Percentiles rank a stretch among this genome's conserved stretches.
phyloP scores from a whole-genome alignment of 2,329 filamentous ascomycete genomes.

The Fonsecaea monophora region DNA sequence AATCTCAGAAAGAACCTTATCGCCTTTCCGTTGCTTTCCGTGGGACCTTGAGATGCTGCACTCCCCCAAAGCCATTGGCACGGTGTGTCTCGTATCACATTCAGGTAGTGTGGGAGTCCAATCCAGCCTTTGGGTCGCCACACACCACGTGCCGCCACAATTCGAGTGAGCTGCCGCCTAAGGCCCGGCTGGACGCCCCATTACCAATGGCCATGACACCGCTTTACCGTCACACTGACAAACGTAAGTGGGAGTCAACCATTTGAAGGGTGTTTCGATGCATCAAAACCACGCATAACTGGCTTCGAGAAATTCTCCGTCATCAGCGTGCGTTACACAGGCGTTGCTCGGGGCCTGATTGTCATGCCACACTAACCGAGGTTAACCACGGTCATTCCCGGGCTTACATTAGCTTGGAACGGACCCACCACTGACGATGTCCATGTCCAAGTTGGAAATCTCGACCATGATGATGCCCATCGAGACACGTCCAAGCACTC shows the following conservation, averaged over 20 bases:
- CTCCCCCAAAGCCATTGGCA: neutral
- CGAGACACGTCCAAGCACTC: slow-evolving; percentile 20
- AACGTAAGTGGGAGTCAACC: neutral
- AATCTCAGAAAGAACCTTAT: slow-evolving; percentile 1
- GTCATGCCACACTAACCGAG: slow-evolving; percentile 37
- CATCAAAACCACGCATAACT: neutral
- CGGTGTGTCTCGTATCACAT: slow-evolving; percentile 3
- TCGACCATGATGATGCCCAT: slow-evolving; percentile 14
- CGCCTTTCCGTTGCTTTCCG: slow-evolving; percentile 8
- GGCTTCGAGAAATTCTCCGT: slow-evolving; percentile 7
- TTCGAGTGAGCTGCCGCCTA: neutral
- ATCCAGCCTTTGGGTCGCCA: neutral
- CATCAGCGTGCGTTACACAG: slow-evolving; percentile 6
- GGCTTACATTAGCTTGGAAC: slow-evolving; percentile 17
- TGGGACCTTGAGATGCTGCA: neutral
- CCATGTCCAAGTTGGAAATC: slow-evolving; percentile 14
- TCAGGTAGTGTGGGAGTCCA: slow-evolving; percentile 4
- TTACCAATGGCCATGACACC: slow-evolving; percentile 5
- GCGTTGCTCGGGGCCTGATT: slow-evolving; percentile 19
- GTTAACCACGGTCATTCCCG: slow-evolving; percentile 29
- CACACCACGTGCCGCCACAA: neutral
- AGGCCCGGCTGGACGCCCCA: neutral
- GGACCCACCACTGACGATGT: slow-evolving; percentile 29
- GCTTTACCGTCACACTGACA: neutral
- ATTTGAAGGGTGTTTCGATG: neutral